Base-by-base conservation (phyloP, 306 rosid genomes). In the Dryas octopetala region DNA sequence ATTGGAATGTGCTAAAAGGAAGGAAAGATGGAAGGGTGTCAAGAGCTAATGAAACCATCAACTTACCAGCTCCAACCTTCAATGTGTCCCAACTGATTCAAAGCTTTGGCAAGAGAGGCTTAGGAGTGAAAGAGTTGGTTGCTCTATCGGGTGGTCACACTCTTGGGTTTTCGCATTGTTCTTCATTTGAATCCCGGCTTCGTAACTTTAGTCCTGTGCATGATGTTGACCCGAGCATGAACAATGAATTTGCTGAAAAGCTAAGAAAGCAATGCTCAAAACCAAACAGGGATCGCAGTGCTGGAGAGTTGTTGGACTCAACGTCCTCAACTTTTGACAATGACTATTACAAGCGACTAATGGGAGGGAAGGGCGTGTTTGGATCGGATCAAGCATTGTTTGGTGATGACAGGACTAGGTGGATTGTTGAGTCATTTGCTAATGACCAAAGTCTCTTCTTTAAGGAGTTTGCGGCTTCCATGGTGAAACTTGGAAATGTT, bases 71-170 rank as follows among this genome's bases (percentile, higher is more conserved):
- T 5, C 93, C 96, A 83, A 82, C 86, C 73, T 81, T 82, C 40
- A 92, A 87, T 23, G 71, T 85, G 4, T 78, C 69, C 14, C 87
- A 88, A 77, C 87, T 90, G 53, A 83, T 86, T 59, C 83, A 81
- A 14, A 87, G 85, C 81, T 88, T 90, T 76, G 82, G 79, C 62
- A 81, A 77, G 54, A 90, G 94, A 82, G 92, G 96, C 3, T 82
- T 92, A 57, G 86, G 80, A 8, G 67, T 84, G 7, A 88, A 84
- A 50, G 96, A 92, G 19, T 15, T 92, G 83, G 94, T 88, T n/a
- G 85, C 94, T 62, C 84, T 92, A 40, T 90, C 97, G 0, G 96
- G 93, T 48, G 97, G 87, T 11, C 97, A 92, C 85, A 90, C 89
- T 13, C 84, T 88, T 7, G 93, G 96, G 28, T 88, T 88, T 49